phyloP scores from a whole-genome alignment of 2,329 filamentous ascomycete genomes.

The Aspergillus clavatus region DNA sequence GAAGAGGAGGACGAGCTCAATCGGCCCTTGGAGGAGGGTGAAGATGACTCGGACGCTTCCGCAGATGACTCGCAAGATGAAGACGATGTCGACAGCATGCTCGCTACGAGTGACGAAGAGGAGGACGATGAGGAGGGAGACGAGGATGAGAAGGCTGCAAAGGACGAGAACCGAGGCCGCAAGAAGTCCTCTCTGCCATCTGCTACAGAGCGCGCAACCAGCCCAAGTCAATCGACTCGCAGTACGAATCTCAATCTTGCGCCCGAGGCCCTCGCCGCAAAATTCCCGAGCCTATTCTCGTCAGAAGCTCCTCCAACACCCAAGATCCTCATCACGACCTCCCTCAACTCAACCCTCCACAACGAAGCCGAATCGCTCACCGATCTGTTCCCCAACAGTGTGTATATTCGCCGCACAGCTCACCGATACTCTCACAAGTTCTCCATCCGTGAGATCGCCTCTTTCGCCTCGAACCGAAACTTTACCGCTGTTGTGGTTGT shows the following conservation, averaged over 20 bases:
- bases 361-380: slow-evolving; percentile 73
- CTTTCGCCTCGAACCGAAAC: slow-evolving; percentile 73
- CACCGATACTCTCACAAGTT: slow-evolving; percentile 88
- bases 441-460: slow-evolving; percentile 81
- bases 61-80: slow-evolving; percentile 46
- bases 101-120: slow-evolving; percentile 52
- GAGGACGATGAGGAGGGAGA: slow-evolving; percentile 42
- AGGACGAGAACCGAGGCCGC: slow-evolving; percentile 35
- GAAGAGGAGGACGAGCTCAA: slow-evolving; percentile 43
- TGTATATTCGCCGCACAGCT: slow-evolving; percentile 77
- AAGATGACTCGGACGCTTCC: slow-evolving; percentile 42
- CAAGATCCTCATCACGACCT: slow-evolving; percentile 89
- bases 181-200: slow-evolving; percentile 34
- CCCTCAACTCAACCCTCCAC: slow-evolving; percentile 83
- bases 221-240: slow-evolving; percentile 51
- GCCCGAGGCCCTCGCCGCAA: slow-evolving; percentile 56
- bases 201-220: slow-evolving; percentile 49
- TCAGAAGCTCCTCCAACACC: slow-evolving; percentile 54
- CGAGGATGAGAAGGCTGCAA: slow-evolving; percentile 23
- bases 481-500: slow-evolving; percentile 82
- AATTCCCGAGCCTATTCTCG: slow-evolving; percentile 58
- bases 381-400: slow-evolving; percentile 71
- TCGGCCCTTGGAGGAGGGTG: slow-evolving; percentile 28
- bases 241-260: slow-evolving; percentile 57
- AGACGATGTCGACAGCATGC: slow-evolving; percentile 70